A percentile compares a stretch with the other conserved stretches of the same genome.
Evolutionary conservation across 176 grass and related monocot species (phyloP).

Genomic region (Rhynchospora breviuscula): DNA sequence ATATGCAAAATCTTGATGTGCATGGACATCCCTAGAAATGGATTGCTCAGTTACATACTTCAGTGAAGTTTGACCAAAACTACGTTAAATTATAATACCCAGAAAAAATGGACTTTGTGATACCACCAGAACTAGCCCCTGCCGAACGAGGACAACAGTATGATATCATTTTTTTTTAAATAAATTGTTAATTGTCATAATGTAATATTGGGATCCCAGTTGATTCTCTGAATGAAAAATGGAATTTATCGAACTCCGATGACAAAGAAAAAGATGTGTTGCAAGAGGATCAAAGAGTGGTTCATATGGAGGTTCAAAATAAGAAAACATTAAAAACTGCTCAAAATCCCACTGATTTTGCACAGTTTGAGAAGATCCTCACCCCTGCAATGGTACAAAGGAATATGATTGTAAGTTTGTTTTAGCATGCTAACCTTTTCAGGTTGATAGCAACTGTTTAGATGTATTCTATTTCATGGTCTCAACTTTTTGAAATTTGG

Average conservation of each 20-base stretch:
- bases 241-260: background rate
- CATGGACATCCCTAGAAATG: too few relatives aligned
- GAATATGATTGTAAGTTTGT: background rate
- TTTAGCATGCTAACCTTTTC: background rate
- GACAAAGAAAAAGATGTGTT: background rate
- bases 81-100: too few relatives aligned
- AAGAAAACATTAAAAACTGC: background rate
- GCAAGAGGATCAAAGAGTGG: background rate
- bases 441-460: background rate
- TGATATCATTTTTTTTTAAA: background rate
- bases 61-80: too few relatives aligned
- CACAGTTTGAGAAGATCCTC: slow-evolving; percentile 2
- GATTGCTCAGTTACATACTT: too few relatives aligned
- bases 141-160: background rate
- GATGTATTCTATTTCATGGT: background rate
- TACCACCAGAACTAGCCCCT: background rate
- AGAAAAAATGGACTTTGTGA: background rate
- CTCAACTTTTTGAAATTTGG: background rate
- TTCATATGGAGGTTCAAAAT: background rate
- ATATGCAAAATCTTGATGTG: too few relatives aligned
- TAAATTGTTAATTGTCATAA: background rate
- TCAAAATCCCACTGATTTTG: background rate
- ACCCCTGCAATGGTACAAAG: background rate
- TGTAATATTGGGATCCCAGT: background rate
- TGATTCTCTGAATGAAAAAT: background rate